phyloP scores from a whole-genome alignment of 331 rosid genomes.

The Rosa hybrid region DNA sequence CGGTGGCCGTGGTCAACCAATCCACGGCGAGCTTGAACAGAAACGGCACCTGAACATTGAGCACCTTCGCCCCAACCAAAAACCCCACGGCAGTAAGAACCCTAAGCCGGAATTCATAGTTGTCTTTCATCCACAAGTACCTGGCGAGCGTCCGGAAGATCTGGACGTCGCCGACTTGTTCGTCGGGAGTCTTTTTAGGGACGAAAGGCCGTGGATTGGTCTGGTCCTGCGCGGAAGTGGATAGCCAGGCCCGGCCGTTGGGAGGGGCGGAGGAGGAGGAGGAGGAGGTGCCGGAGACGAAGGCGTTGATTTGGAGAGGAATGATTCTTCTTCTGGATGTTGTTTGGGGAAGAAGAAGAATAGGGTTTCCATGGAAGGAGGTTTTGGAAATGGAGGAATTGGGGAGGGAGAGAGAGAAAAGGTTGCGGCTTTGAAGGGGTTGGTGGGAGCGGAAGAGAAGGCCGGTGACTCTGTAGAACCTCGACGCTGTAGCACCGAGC shows the following conservation, averaged over 20 bases:
- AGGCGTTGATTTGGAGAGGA: constrained; percentile 32
- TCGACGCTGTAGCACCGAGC: constrained; percentile 35
- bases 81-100: constrained; percentile 79
- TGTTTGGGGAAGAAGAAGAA: not conserved
- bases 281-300: constrained; percentile 15
- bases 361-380: constrained; percentile 26
- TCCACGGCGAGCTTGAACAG: constrained; percentile 94
- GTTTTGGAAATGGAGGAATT: constrained; percentile 5
- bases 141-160: constrained; percentile 83
- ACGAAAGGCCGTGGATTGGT: constrained; percentile 14
- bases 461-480: constrained; percentile 17
- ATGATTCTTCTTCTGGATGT: not conserved
- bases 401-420: not conserved
- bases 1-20: constrained; percentile 72
- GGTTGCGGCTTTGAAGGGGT: not conserved
- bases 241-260: constrained; percentile 32
- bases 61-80: constrained; percentile 93
- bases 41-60: constrained; percentile 98
- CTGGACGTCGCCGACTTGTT: constrained; percentile 44
- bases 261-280: constrained; percentile 31
- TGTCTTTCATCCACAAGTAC: constrained; percentile 95
- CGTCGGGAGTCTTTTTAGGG: constrained; percentile 30
- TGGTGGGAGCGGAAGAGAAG: constrained; percentile 1
- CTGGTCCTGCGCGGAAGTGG: constrained; percentile 29
- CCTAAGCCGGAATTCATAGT: constrained; percentile 71